phyloP scores from a whole-genome alignment of 2,329 filamentous ascomycete genomes.

The Boeremia exigua region DNA sequence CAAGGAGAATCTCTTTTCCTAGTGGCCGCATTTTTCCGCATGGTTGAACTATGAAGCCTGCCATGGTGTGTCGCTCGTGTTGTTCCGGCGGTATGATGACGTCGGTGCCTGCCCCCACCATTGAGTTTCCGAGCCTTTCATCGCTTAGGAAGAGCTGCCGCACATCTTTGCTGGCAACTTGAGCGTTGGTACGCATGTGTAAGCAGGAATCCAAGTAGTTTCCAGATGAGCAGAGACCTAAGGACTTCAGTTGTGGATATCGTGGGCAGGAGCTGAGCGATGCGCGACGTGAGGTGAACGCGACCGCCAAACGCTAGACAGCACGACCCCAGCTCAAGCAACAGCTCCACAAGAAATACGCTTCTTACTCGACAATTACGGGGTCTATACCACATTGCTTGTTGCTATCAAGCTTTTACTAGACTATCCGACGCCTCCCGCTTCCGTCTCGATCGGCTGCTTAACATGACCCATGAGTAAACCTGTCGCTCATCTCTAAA shows the following conservation, averaged over 20 bases:
- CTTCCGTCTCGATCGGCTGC: neutral
- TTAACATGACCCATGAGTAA: too few relatives aligned
- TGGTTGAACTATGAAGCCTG: neutral
- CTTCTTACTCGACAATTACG: neutral
- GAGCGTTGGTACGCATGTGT: too few relatives aligned
- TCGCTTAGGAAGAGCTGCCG: neutral
- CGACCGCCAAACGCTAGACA: neutral
- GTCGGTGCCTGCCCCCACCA: slow-evolving; percentile 15
- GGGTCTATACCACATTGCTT: neutral
- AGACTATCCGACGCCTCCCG: neutral
- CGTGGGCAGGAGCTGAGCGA: too few relatives aligned
- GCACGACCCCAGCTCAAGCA: neutral
- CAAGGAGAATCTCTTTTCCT: neutral
- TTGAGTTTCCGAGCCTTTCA: neutral
- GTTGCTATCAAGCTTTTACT: neutral
- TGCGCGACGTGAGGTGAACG: too few relatives aligned
- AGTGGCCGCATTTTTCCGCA: slow-evolving; percentile 8
- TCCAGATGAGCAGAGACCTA: too few relatives aligned
- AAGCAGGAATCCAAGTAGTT: too few relatives aligned
- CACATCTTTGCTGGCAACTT: neutral
- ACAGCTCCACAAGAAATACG: neutral
- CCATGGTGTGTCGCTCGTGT: neutral
- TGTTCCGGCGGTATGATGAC: slow-evolving; percentile 12
- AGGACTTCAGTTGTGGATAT: too few relatives aligned
- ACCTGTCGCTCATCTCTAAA: too few relatives aligned